Conservation (phyloP, 768 basidiomycete species). For the Termitomyces sp. region DNA sequence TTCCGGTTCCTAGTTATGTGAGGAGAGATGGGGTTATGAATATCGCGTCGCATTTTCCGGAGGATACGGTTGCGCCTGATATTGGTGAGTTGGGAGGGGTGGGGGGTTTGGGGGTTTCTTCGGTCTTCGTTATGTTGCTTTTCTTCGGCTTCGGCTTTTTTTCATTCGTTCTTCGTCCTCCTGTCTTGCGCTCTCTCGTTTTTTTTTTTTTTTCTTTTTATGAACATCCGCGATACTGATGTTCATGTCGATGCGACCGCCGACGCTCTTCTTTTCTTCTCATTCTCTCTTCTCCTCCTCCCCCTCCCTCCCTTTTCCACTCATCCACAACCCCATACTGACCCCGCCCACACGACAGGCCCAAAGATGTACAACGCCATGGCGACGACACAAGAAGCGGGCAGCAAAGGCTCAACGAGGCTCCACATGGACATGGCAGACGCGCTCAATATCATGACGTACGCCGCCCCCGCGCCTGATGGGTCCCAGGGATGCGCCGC, state of each 20-base stretch:
- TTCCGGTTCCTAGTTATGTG: constrained; percentile 90
- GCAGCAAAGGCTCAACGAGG: constrained; percentile 82
- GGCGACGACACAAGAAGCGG: constrained; percentile 60
- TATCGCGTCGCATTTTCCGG: constrained; percentile 85
- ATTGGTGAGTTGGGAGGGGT: too few relatives aligned
- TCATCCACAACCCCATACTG: too few relatives aligned
- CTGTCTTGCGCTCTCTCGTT: too few relatives aligned
- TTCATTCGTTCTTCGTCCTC: too few relatives aligned
- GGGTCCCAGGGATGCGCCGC: constrained; percentile 78
- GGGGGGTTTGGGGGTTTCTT: too few relatives aligned
- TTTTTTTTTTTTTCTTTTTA: too few relatives aligned
- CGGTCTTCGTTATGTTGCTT: too few relatives aligned
- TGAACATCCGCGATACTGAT: too few relatives aligned
- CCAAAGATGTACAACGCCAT: constrained; percentile 97
- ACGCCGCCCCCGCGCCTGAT: constrained; percentile 54
- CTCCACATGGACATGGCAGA: constrained; percentile 96
- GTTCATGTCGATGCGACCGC: too few relatives aligned
- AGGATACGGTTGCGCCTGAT: constrained; percentile 76
- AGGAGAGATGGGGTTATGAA: constrained; percentile 87
- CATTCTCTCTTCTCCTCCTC: too few relatives aligned
- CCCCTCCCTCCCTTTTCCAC: constrained; percentile 2
- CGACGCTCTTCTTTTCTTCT: background rate
- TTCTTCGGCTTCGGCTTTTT: too few relatives aligned
- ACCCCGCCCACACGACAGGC: constrained; percentile 38
- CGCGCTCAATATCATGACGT: constrained; percentile 89